Percentiles rank a stretch among this genome's conserved stretches.
phyloP scores from a whole-genome alignment of 2,329 filamentous ascomycete species.

The Aaosphaeria arxii region DNA sequence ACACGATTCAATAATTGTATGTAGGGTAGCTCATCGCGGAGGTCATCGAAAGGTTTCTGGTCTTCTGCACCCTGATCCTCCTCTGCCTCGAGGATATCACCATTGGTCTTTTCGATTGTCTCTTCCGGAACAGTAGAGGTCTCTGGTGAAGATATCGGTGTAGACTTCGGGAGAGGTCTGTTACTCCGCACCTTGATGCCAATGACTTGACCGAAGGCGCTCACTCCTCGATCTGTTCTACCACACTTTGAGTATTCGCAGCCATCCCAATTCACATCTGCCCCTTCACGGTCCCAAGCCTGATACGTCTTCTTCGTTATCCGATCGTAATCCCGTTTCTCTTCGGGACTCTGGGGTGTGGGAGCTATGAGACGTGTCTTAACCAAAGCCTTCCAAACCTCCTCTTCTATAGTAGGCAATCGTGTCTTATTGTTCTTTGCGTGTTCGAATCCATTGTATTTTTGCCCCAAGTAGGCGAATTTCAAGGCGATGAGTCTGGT shows the following conservation, averaged over 20 bases:
- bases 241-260: slow-evolving; percentile 95
- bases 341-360: slow-evolving; percentile 5
- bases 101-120: background rate
- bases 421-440: slow-evolving; percentile 66
- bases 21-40: slow-evolving; percentile 81
- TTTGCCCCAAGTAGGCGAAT: slow-evolving; percentile 86
- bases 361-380: slow-evolving; percentile 71
- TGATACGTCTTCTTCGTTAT: slow-evolving; percentile 33
- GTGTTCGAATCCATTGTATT: slow-evolving; percentile 92
- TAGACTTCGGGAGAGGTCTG: slow-evolving; percentile 51
- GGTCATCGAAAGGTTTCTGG: slow-evolving; percentile 56
- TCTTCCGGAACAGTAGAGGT: slow-evolving; percentile 3
- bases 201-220: slow-evolving; percentile 95
- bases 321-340: slow-evolving; percentile 22
- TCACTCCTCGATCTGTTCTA: slow-evolving; percentile 87
- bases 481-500: slow-evolving; percentile 88
- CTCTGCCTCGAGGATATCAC: slow-evolving; percentile 1
- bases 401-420: slow-evolving; percentile 84
- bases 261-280: slow-evolving; percentile 69
- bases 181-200: slow-evolving; percentile 79
- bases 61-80: slow-evolving; percentile 13
- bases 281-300: slow-evolving; percentile 35
- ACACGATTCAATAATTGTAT: slow-evolving; percentile 79
- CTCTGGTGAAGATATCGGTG: slow-evolving; percentile 6
- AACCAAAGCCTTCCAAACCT: slow-evolving; percentile 85